Conservation (phyloP, 495 filamentous ascomycete species). For the Letharia lupina region DNA sequence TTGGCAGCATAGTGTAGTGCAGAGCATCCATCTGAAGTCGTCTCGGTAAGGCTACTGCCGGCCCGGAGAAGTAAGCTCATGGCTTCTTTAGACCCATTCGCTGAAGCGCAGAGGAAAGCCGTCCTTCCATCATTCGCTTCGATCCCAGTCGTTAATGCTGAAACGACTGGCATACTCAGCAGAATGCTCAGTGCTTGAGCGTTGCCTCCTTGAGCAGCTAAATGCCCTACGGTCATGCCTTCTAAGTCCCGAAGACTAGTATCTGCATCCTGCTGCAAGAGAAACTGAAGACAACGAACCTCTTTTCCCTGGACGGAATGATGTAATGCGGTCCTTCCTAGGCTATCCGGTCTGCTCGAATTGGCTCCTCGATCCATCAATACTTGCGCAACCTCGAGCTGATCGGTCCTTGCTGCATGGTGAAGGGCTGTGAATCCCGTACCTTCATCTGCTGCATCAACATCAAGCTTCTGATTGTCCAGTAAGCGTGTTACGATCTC, state of each 20-base stretch:
- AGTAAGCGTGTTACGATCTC: background rate
- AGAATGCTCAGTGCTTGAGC: background rate
- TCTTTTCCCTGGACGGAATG: background rate
- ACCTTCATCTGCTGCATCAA: background rate
- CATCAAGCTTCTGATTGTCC: background rate
- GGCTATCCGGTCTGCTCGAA: background rate
- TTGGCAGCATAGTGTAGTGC: background rate
- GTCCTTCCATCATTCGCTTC: background rate
- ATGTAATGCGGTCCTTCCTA: slow-evolving; percentile 3
- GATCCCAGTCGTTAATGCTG: background rate
- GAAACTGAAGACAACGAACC: background rate
- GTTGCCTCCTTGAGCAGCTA: background rate
- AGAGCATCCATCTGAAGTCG: background rate
- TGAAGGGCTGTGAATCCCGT: slow-evolving; percentile 11
- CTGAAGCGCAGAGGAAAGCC: background rate
- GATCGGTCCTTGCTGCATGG: slow-evolving; percentile 1
- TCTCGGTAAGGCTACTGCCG: background rate
- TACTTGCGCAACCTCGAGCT: background rate
- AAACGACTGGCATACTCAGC: background rate
- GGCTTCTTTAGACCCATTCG: background rate
- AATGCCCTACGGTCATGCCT: background rate
- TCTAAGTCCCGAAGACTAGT: background rate
- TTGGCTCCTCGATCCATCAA: background rate
- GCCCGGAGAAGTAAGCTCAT: background rate
- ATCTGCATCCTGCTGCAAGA: background rate